Evolutionary conservation across 2,329 filamentous ascomycete species (phyloP).

Genomic region (Colletotrichum sp.): DNA sequence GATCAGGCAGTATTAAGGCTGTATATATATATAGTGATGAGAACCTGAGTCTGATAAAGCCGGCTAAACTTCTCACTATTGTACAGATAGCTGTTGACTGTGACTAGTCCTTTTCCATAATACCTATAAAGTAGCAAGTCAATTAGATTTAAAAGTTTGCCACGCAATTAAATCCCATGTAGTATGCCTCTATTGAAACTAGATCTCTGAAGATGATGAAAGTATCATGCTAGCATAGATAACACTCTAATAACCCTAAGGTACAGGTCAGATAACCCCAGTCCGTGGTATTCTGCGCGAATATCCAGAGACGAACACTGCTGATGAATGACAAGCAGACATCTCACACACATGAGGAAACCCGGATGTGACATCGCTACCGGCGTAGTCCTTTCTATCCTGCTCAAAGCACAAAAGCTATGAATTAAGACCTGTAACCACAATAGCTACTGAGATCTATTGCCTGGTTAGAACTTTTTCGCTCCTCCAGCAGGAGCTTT

Average conservation of each 20-base stretch:
- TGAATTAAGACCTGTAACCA: not conserved
- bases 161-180: fast-evolving
- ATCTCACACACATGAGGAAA: not conserved
- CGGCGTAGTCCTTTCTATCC: fast-evolving
- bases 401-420: fast-evolving
- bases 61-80: fast-evolving
- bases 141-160: not conserved
- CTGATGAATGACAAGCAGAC: fast-evolving
- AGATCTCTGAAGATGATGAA: not conserved
- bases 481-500: not conserved
- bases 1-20: too few species aligned
- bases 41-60: not conserved
- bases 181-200: too few species aligned
- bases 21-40: not conserved
- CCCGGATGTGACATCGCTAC: fast-evolving
- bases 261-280: not conserved
- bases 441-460: too few species aligned
- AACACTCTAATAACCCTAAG: too few species aligned
- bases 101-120: fast-evolving
- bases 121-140: fast-evolving
- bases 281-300: fast-evolving
- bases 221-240: not conserved
- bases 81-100: not conserved
- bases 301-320: not conserved
- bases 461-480: fast-evolving